phyloP scores from a whole-genome alignment of 768 basidiomycete species.

The Suillus placidus region DNA sequence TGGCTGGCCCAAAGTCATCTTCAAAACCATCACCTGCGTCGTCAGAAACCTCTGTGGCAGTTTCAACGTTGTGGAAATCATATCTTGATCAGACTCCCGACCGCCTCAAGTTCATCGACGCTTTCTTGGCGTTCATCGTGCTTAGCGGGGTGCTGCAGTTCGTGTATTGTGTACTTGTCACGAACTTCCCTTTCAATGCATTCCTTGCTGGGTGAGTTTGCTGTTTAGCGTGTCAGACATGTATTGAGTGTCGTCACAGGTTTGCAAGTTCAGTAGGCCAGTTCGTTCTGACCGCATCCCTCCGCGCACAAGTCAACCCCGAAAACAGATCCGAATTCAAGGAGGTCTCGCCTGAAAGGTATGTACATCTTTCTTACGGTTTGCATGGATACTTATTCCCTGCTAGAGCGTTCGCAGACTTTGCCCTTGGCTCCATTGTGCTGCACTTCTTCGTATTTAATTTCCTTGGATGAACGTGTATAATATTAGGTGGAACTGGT shows the following conservation, averaged over 20 bases:
- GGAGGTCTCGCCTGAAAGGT: slow-evolving; percentile 93
- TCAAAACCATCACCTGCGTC: slow-evolving; percentile 20
- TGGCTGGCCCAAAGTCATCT: slow-evolving; percentile 42
- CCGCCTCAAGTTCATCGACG: slow-evolving; percentile 91
- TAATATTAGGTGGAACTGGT: slow-evolving; percentile 4
- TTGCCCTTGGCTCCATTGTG: slow-evolving; percentile 91
- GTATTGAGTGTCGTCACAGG: slow-evolving; percentile 41
- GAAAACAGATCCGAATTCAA: slow-evolving; percentile 83
- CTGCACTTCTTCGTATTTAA: slow-evolving; percentile 99
- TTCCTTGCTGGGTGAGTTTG: slow-evolving; percentile 88
- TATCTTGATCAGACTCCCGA: slow-evolving; percentile 79
- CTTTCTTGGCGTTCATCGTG: slow-evolving; percentile 90
- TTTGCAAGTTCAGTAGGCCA: slow-evolving; percentile 95
- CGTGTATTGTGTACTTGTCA: slow-evolving; percentile 86
- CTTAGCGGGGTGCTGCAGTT: slow-evolving; percentile 91
- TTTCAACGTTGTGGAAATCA: slow-evolving; percentile 69
- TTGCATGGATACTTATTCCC: not conserved
- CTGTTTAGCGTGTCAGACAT: not conserved
- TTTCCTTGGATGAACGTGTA: slow-evolving; percentile 76
- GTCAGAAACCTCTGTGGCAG: slow-evolving; percentile 32
- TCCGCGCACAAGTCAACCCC: slow-evolving; percentile 92
- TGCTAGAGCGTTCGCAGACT: slow-evolving; percentile 93
- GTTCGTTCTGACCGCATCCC: slow-evolving; percentile 91
- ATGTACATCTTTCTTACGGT: slow-evolving; percentile 26
- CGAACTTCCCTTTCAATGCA: slow-evolving; percentile 96